Evolutionary conservation across 2,329 filamentous ascomycete genomes (phyloP), one percentile per base, ranked within the genome.

Genomic region (Fusarium sp.): DNA sequence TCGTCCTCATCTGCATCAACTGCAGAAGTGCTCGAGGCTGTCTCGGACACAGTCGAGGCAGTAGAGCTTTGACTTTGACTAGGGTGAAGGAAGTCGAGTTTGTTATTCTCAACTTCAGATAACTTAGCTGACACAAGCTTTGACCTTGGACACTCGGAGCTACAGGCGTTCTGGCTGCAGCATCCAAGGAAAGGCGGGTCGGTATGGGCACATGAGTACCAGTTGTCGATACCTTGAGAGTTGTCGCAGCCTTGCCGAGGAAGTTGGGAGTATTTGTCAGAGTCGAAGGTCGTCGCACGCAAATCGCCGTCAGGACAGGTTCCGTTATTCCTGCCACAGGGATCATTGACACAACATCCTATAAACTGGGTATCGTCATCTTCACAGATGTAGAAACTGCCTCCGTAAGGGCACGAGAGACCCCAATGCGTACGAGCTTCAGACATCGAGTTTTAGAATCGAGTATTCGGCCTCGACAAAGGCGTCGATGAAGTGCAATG

Each of bases 291-390:
- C n/a, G 78, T 70, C 3, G 75, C 54, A 16, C 75, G 73, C 45
- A 83, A 44, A 35, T 76, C 63, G 5, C 70, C 66, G 14, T 76
- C 70, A 3, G 81, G 81, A 59, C 83, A 84, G 39, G 63, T 44
- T 39, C 82, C 82, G 25, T 75, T 72, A 37, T 70, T 72, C 12
- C 62, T 65, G 27, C 73, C 64, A 73, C 80, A 82, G 5, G 83
- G 82, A 57, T 84, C 72, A 38, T 74, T 73, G 39, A 76, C 74
- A 73, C 83, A 85, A 72, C 83, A 85, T 12, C 83, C 83, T 38
- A 85, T 45, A 62, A 84, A 85, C 63, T 80, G 77, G 9, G 66
- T 57, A 25, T 54, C 60, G 31, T 77, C 77, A 21, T 76, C 75
- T 18, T 77, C 64, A 73, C 83, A 84, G 63, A 83, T 77, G 76